Base-by-base conservation (phyloP, 257 asterid species). In the Scutellaria baicalensis region DNA sequence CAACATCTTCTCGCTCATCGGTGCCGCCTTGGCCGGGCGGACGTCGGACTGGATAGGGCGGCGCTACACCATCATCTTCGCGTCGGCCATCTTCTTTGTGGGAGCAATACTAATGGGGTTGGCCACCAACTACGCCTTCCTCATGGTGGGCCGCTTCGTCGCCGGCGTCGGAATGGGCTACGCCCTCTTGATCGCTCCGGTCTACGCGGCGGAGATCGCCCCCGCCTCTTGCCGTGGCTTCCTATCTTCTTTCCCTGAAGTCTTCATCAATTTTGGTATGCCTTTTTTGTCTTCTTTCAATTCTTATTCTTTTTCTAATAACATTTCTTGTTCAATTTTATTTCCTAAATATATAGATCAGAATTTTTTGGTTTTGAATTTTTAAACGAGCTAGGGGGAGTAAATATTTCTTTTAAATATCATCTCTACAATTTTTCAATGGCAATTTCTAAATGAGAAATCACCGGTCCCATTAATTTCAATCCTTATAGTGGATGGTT, bases 101-200 rank as follows among this genome's bases (percentile, higher is more conserved):
- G 84, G 84, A 12, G 80, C 84, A 6, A 18, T 60, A 4, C 54
- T 80, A 4, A 80, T 80, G 84, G 81, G 79, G 3, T 40, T 76
- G 5, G 68, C 84, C 42, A 20, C 70, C 38, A 21, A 44, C 74
- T 79, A 75, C 57, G 45, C 59, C 5, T 43, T 72, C 55, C 66
- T 79, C 18, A 75, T 79, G 81, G 70, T 39, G 42, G 84, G 84
- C 2, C 47, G 84, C 4, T 79, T 79, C 65, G 47, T 79, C 4
- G 80, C 84, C 27, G 80, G 80, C n/a, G 6, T 79, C 69, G 84
- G 83, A 3, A 69, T 79, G 63, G 83, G 83, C 50, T 75, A 52
- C 36, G 80, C 78, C 0, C 59, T 79, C 18, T 51, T 79, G 78
- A 71, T 79, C 3, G 83, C 83, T 8, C 83, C 83, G 38, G 78